Conservation (phyloP, 139 green algal species). For the Asterochloris sp. region DNA sequence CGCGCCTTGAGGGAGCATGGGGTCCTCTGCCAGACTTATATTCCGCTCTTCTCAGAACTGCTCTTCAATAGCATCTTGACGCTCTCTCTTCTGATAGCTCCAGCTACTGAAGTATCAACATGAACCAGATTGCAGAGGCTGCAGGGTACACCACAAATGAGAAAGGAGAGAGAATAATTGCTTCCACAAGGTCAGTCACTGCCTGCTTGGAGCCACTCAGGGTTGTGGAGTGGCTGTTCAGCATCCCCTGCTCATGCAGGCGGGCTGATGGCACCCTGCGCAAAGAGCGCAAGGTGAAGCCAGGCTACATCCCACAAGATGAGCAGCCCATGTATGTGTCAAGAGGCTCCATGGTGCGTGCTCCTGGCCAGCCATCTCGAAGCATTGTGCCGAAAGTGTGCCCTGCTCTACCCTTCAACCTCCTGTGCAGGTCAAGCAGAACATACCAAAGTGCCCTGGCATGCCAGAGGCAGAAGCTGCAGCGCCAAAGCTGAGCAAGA, state of each 20-base stretch:
- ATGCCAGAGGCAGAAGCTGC: conserved; percentile 33
- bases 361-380: background rate
- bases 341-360: conserved; percentile 33
- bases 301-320: conserved; percentile 84
- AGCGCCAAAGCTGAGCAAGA: conserved; percentile 25
- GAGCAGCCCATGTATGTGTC: conserved; percentile 72
- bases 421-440: conserved; percentile 30
- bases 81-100: too few species aligned
- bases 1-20: too few species aligned
- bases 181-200: too few species aligned
- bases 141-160: too few species aligned
- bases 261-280: conserved; percentile 71
- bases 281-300: conserved; percentile 73
- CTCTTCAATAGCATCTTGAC: too few species aligned
- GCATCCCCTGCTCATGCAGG: background rate
- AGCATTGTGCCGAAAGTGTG: background rate
- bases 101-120: too few species aligned
- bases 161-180: too few species aligned
- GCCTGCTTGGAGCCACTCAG: too few species aligned
- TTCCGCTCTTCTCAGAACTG: too few species aligned
- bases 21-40: too few species aligned
- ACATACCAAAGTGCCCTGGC: conserved; percentile 55
- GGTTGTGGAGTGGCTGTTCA: too few species aligned
- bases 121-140: too few species aligned
- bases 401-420: background rate